A percentile compares a stretch with the other conserved stretches of the same genome.
These are phyloP conservation scores for Alternaria gansuensis DNA, from an alignment of 2,329 filamentous ascomycete genomes.

Conservation along the genomic window DNA sequence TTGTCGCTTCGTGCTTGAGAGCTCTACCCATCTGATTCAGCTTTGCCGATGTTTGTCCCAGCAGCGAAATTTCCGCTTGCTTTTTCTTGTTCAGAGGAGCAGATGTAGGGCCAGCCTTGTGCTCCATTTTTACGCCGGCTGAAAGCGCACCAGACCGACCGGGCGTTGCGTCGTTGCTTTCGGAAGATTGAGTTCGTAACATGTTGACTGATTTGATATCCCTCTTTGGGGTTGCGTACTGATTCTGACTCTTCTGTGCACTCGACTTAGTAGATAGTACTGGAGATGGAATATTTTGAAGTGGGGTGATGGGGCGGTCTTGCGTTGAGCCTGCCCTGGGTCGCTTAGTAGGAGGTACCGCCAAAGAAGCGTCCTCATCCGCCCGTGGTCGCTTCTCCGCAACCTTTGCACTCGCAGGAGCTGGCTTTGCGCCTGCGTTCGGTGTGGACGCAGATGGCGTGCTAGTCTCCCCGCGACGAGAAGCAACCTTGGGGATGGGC, in stretches of 20 bases:
- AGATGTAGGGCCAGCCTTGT: slow-evolving; percentile 41
- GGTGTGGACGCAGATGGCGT: slow-evolving; percentile 25
- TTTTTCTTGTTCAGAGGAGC: slow-evolving; percentile 45
- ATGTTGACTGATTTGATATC: slow-evolving; percentile 48
- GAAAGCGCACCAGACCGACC: slow-evolving; percentile 47
- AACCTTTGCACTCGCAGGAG: slow-evolving; percentile 25
- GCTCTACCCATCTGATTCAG: slow-evolving; percentile 55
- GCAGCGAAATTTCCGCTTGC: slow-evolving; percentile 47
- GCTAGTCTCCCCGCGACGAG: slow-evolving; percentile 36
- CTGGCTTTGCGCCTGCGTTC: slow-evolving; percentile 21
- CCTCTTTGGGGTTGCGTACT: slow-evolving; percentile 50
- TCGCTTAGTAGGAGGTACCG: slow-evolving; percentile 44
- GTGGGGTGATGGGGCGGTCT: slow-evolving; percentile 47
- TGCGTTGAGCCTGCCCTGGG: slow-evolving; percentile 42
- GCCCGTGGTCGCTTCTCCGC: slow-evolving; percentile 49
- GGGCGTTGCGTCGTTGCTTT: slow-evolving; percentile 49
- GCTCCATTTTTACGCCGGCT: slow-evolving; percentile 35
- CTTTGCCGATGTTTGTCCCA: slow-evolving; percentile 52
- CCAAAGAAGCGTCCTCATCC: slow-evolving; percentile 41
- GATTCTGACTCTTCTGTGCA: slow-evolving; percentile 41
- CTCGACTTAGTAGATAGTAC: slow-evolving; percentile 42
- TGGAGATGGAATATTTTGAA: slow-evolving; percentile 42
- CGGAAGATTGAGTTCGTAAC: slow-evolving; percentile 48
- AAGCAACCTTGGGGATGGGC: slow-evolving; percentile 37
- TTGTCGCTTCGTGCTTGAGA: slow-evolving; percentile 58